Conservation (phyloP, 208 protist genomes). For the Trypanosoma caninum region DNA sequence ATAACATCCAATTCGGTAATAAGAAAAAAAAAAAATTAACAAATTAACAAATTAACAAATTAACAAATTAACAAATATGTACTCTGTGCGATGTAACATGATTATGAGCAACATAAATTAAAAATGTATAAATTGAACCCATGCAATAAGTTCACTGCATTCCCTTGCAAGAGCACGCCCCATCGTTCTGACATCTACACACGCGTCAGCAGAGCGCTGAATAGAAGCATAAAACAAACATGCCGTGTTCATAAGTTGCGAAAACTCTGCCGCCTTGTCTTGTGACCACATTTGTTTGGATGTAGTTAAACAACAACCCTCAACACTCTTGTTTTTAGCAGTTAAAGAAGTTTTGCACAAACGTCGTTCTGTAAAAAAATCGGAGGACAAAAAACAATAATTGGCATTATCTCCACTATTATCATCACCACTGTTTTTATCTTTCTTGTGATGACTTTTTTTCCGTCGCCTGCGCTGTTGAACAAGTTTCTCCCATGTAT, state of each 20-base stretch:
- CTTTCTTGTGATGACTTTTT: too few relatives aligned
- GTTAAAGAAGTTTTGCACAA: too few relatives aligned
- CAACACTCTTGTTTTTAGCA: too few relatives aligned
- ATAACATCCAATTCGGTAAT: not conserved
- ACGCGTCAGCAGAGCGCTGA: slow-evolving; percentile 10
- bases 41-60: not conserved
- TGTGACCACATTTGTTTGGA: too few relatives aligned
- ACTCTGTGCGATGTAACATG: not conserved
- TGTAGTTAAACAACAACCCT: not conserved
- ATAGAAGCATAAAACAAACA: slow-evolving; percentile 16
- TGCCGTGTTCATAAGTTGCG: not conserved
- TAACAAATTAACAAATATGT: not conserved
- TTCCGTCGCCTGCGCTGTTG: not conserved
- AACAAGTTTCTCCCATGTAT: not conserved
- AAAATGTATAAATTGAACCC: slow-evolving; percentile 2
- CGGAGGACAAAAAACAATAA: too few relatives aligned
- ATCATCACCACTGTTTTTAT: too few relatives aligned
- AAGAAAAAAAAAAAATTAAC: slow-evolving; percentile 2
- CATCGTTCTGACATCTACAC: slow-evolving; percentile 5
- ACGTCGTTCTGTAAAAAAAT: too few relatives aligned
- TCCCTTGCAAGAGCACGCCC: not conserved
- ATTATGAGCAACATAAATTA: not conserved
- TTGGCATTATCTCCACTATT: too few relatives aligned
- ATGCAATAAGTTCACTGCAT: not conserved
- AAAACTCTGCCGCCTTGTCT: not conserved